Conservation (phyloP, 2,329 filamentous ascomycete genomes). For the Diaporthe citri region DNA sequence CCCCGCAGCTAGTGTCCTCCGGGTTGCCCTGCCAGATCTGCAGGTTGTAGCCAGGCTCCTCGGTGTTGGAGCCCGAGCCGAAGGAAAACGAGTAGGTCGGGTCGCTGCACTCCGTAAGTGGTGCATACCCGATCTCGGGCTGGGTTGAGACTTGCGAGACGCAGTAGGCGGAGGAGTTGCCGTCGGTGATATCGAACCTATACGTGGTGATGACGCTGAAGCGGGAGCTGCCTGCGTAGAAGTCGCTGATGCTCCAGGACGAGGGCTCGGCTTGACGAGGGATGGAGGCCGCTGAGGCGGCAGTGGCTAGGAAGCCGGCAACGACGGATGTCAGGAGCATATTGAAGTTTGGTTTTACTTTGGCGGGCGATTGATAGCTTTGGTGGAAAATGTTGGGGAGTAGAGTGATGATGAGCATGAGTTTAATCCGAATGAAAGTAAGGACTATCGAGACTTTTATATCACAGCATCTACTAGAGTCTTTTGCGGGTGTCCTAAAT, state of each 20-base stretch:
- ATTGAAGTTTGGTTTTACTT: background rate
- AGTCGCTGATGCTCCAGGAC: slow-evolving; percentile 11
- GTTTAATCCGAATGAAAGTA: background rate
- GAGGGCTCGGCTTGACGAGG: background rate
- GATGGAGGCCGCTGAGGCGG: slow-evolving; percentile 4
- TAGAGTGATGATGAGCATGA: background rate
- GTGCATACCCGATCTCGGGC: background rate
- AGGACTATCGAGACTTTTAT: background rate
- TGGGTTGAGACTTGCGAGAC: background rate
- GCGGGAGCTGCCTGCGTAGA: slow-evolving; percentile 4
- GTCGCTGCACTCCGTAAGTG: background rate
- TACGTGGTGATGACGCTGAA: slow-evolving; percentile 16
- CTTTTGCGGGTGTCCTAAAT: background rate
- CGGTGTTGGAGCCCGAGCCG: background rate
- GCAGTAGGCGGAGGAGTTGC: slow-evolving; percentile 8
- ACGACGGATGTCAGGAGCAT: background rate
- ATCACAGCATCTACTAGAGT: background rate
- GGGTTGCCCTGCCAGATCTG: slow-evolving; percentile 12
- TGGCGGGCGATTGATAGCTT: background rate
- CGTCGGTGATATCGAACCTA: slow-evolving; percentile 12
- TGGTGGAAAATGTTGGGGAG: background rate
- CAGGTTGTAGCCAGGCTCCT: slow-evolving; percentile 7
- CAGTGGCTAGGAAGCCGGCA: background rate
- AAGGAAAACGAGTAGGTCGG: slow-evolving; percentile 6
- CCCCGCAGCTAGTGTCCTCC: background rate